These are phyloP conservation scores for Coemansia sp. DNA, from an alignment of 192 early-diverging fungal genomes.

Conservation along the genomic window DNA sequence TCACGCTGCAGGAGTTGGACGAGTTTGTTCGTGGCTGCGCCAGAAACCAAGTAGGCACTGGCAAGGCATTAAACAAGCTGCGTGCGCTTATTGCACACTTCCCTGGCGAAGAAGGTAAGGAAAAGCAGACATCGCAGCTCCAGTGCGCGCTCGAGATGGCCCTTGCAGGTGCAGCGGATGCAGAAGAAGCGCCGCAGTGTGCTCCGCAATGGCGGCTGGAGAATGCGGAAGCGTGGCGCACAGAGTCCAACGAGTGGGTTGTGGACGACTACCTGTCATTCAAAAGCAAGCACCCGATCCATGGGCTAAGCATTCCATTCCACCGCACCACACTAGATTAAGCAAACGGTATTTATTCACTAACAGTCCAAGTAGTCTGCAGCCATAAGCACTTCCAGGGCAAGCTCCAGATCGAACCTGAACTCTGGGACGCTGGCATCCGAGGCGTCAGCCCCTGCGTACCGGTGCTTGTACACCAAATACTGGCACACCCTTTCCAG, in stretches of 20 bases:
- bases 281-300: conserved; percentile 7
- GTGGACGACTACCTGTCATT: conserved; percentile 9
- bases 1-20: neutral
- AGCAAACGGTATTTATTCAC: conserved; percentile 7
- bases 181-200: neutral
- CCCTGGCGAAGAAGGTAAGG: neutral
- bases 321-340: neutral
- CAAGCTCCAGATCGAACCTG: conserved; percentile 82
- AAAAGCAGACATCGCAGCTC: neutral
- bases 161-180: neutral
- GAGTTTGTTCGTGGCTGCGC: neutral
- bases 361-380: conserved; percentile 94
- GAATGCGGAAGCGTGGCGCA: neutral
- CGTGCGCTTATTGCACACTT: neutral
- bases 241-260: conserved; percentile 9
- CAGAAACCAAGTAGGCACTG: neutral
- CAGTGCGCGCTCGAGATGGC: conserved; percentile 16
- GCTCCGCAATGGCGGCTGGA: neutral
- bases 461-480: conserved; percentile 84
- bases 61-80: neutral
- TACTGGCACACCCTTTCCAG: conserved; percentile 95
- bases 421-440: conserved; percentile 76
- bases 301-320: neutral
- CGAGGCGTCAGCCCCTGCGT: conserved; percentile 25
- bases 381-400: conserved; percentile 90